Base-by-base conservation (phyloP, 2,329 filamentous ascomycete genomes). In the Fusarium odoratissimum region DNA sequence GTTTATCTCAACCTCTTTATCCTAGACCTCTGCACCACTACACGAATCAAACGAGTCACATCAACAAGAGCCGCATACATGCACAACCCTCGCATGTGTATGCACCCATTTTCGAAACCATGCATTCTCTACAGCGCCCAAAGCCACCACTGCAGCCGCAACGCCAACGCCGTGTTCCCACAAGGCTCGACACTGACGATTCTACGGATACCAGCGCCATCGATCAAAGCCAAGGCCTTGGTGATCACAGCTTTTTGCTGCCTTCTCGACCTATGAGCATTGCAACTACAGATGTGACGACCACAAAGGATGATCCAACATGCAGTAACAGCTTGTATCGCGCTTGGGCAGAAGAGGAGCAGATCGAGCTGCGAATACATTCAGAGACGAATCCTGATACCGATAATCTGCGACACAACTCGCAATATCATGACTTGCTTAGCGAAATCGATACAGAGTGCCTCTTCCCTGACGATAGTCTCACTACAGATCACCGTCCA, bases 201-300 rank as follows among this genome's bases (percentile, higher is more conserved):
- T 49, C 35, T 59, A 60, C 44, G 17, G 64, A 71, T 41, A 37
- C 41, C 55, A 49, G 31, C 30, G 25, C 59, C 46, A 48, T 51
- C 33, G 64, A 62, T 40, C 63, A 64, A 45, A 58, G 49, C 42
- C 73, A 57, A 64, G 66, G 74, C 51, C 55, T 76, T 12, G 70
- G 60, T 31, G 63, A 75, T 37, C 66, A 72, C 40, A 78, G 67
- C 57, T 77, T 78, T 46, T 55, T 78, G 21, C 51, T 78, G 44
- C 64, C 64, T 40, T 77, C 76, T 19, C 76, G 76, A 23, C 75
- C 75, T 40, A 74, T 72, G 59, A 78, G 76, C 40, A 59, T 69
- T 38, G 67, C 73, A 35, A 76, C 76, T 16, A 76, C 71, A 57
- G 58, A 73, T 30, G 64, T 66, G 61, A 69, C 64, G 46, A 65